Percentiles rank a stretch among this genome's conserved stretches.
phyloP scores from a whole-genome alignment of 257 asterid genomes.

The Solanum clarkiae region DNA sequence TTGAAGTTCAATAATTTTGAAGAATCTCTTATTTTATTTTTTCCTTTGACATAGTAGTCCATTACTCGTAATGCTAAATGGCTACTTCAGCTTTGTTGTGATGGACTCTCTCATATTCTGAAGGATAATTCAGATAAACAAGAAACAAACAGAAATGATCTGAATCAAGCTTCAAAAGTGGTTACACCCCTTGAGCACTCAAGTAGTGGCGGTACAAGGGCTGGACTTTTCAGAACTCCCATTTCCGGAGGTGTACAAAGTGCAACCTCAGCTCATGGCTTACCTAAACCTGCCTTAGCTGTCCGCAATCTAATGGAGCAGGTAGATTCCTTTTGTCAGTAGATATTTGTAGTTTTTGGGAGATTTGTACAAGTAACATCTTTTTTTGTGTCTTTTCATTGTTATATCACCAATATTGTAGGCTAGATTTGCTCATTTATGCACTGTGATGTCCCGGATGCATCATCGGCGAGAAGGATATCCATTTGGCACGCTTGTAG shows the following conservation, averaged over 20 bases:
- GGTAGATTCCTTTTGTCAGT: constrained; percentile 19
- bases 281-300: constrained; percentile 92
- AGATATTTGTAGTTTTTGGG: not conserved
- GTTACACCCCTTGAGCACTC: constrained; percentile 27
- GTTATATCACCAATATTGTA: constrained; percentile 14
- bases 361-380: not conserved
- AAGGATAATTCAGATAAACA: constrained; percentile 50
- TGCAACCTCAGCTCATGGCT: constrained; percentile 94
- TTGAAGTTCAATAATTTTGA: not conserved
- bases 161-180: constrained; percentile 12
- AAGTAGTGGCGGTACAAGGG: constrained; percentile 64
- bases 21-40: not conserved
- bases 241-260: constrained; percentile 99
- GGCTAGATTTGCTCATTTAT: constrained; percentile 98
- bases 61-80: constrained; percentile 30
- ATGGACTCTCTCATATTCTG: constrained; percentile 55
- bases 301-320: constrained; percentile 98
- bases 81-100: constrained; percentile 40
- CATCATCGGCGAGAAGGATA: constrained; percentile 96
- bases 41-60: constrained; percentile 15
- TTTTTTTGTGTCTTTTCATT: not conserved
- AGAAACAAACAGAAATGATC: constrained; percentile 20
- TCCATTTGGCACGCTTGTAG: constrained; percentile 97
- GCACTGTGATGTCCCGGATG: constrained; percentile 94
- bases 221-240: constrained; percentile 96